Evolutionary conservation across 495 filamentous ascomycete species (phyloP), one percentile per base, ranked within the genome.

Genomic region (Hypoxylon fuscum): DNA sequence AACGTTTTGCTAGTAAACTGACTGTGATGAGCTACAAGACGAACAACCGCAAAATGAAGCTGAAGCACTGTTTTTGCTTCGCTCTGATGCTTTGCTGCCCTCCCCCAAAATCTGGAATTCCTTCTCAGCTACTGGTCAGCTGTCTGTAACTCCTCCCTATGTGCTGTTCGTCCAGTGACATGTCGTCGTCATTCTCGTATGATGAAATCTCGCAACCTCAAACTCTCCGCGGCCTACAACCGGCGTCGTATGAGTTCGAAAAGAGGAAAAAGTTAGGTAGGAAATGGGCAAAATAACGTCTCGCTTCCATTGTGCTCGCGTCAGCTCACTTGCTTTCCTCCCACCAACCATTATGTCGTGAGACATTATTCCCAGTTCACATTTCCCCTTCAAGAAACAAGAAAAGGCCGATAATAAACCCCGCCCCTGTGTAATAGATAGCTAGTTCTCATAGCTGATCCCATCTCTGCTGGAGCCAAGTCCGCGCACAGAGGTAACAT

Each of bases 171-270:
- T 57, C 56, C 56, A 52, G 4, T 55, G 57, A 61, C 52, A 66
- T 66, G 31, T 59, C 48, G 40, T 66, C 57, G 63, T 66, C 63
- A 66, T 66, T 66, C 63, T 66, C 63, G 52, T 61, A 61, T 66
- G 63, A 66, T 66, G 57, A 47, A 49, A n/a, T n/a, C n/a, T 66
- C 57, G 54, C 52, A 38, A 45, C 31, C 32, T 46, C 31, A 55
- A 45, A 51, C 51, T n/a, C 32, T 38, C 25, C 58, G 40, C 44
- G 62, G 43, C 62, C 35, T 32, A 17, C 5, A 44, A 32, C 48
- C 29, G 63, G 45, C 46, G 17, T 42, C 52, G 15, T 42, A 48
- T 57, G 51, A 23, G 44, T 60, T 23, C n/a, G 46, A 23, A 58
- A 37, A 44, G 40, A 47, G 45, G 55, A 43, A 29, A 40, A 55